Evolutionary conservation across 2,329 filamentous ascomycete genomes (phyloP).

Genomic region (Pseudocercospora eumusae): DNA sequence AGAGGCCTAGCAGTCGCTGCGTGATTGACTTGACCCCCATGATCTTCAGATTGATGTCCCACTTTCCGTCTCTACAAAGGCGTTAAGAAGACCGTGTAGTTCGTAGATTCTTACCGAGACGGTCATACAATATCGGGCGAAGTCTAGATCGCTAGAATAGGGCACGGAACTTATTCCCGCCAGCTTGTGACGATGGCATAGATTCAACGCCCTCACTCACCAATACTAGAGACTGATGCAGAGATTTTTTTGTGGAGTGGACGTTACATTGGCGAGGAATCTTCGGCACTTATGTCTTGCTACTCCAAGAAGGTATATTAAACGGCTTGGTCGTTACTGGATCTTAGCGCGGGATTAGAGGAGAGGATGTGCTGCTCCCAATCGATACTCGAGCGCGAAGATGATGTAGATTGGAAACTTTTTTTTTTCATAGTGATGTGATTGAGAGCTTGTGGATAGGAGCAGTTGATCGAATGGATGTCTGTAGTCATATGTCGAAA

Average conservation of each 20-base stretch:
- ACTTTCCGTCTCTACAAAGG: neutral
- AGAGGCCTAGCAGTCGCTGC: neutral
- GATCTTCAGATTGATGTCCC: neutral
- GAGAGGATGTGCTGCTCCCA: neutral
- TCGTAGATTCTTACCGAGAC: neutral
- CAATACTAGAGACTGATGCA: neutral
- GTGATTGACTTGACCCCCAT: neutral
- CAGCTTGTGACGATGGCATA: neutral
- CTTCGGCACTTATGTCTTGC: neutral
- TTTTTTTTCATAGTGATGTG: neutral
- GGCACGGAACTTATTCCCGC: neutral
- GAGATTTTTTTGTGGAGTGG: neutral
- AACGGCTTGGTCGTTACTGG: neutral
- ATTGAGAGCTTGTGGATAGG: neutral
- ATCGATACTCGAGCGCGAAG: neutral
- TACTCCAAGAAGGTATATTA: neutral
- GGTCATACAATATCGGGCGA: neutral
- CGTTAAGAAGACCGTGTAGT: neutral
- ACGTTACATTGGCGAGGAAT: neutral
- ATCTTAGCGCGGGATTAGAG: neutral
- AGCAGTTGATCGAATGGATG: neutral
- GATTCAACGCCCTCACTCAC: neutral
- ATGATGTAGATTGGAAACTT: neutral
- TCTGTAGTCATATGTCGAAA: neutral
- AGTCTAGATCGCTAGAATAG: neutral